Evolutionary conservation across 1,139 yeast genomes (phyloP).

Genomic region (Hyphopichia wangnamkhiaoensis): DNA sequence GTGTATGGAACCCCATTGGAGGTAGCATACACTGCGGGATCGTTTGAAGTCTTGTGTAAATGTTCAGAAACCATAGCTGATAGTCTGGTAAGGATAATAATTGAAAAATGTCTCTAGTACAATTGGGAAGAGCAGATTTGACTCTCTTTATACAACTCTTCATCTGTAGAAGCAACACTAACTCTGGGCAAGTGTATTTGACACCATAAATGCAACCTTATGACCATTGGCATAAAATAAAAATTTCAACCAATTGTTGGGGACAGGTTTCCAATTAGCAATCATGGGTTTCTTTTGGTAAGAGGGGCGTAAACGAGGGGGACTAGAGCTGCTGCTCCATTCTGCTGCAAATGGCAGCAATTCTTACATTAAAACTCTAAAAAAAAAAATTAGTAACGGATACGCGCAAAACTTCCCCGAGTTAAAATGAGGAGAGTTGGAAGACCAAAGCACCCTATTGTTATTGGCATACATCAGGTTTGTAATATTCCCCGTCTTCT

Average conservation of each 20-base stretch:
- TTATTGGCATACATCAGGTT: too few species aligned
- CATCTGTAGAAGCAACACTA: neutral
- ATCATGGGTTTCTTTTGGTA: too few species aligned
- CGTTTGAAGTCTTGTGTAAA: conserved; percentile 12
- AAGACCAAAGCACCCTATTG: too few species aligned
- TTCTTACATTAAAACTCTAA: too few species aligned
- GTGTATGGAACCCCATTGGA: conserved; percentile 29
- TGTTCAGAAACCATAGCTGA: conserved; percentile 20
- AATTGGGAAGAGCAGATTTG: neutral
- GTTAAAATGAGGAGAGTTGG: too few species aligned
- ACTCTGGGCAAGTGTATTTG: too few species aligned
- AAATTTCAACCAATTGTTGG: conserved; percentile 3
- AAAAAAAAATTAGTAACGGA: too few species aligned
- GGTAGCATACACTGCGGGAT: conserved; percentile 26
- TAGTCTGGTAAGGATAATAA: neutral
- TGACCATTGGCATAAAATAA: neutral
- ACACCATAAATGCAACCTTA: neutral
- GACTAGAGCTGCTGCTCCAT: too few species aligned
- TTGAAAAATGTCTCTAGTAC: neutral
- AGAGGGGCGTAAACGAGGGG: too few species aligned
- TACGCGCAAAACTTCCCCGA: too few species aligned
- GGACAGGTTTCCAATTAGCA: neutral
- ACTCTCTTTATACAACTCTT: neutral
- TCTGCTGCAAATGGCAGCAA: too few species aligned
- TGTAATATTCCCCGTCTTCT: too few species aligned